Evolutionary conservation across 192 early-diverging fungal species (phyloP).

Genomic region (Linnemannia zychae): DNA sequence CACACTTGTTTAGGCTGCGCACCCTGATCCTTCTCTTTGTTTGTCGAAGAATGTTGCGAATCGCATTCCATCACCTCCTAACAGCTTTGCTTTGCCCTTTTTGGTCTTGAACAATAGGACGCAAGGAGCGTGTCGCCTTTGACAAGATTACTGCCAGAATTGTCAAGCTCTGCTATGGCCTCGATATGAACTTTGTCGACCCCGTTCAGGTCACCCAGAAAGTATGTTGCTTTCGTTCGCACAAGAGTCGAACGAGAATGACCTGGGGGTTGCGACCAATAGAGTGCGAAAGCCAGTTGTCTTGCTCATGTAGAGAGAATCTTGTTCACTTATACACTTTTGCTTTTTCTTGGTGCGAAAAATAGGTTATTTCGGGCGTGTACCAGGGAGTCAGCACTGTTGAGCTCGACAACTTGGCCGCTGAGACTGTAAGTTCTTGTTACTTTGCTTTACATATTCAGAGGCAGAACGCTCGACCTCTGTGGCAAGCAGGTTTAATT

Average conservation of each 20-base stretch:
- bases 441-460: neutral
- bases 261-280: neutral
- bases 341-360: neutral
- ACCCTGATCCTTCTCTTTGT: neutral
- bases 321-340: neutral
- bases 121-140: slow-evolving; percentile 94
- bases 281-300: slow-evolving; percentile 12
- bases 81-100: neutral
- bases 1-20: neutral
- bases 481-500: neutral
- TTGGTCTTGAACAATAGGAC: slow-evolving; percentile 65
- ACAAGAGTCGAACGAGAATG: neutral
- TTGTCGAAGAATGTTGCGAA: neutral
- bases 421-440: slow-evolving; percentile 73
- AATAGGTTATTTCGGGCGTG: slow-evolving; percentile 84
- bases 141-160: slow-evolving; percentile 97
- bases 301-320: neutral
- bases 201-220: slow-evolving; percentile 95
- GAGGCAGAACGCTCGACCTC: too few relatives aligned
- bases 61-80: neutral
- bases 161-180: slow-evolving; percentile 96
- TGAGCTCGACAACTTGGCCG: slow-evolving; percentile 91
- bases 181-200: slow-evolving; percentile 96
- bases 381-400: slow-evolving; percentile 92
- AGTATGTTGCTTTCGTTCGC: slow-evolving; percentile 70